Evolutionary conservation across 176 grass and related monocot genomes (phyloP).

Genomic region (barley (Hordeum vulgare)): DNA sequence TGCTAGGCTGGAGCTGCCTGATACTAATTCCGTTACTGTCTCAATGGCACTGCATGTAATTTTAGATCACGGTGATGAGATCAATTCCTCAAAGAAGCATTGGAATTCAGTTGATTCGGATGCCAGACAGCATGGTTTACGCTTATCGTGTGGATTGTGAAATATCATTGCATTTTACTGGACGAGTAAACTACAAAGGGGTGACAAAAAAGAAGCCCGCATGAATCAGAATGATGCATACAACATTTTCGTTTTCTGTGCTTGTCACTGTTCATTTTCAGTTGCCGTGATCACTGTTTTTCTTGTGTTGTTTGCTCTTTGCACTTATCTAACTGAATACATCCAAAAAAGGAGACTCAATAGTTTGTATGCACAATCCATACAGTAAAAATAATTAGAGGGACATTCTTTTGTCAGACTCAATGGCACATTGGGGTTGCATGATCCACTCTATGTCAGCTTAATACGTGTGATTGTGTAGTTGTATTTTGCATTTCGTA

Average conservation of each 20-base stretch:
- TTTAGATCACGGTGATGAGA: not conserved
- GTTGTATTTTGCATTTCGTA: slow-evolving; percentile 3
- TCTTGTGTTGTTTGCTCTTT: not conserved
- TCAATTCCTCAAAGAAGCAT: not conserved
- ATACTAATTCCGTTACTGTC: not conserved
- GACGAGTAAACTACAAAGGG: not conserved
- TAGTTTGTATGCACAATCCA: not conserved
- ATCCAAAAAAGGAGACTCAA: not conserved
- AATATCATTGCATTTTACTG: not conserved
- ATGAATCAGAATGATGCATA: not conserved
- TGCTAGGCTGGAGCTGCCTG: not conserved
- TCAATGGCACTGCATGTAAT: not conserved
- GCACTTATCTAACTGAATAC: not conserved
- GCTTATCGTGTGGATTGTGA: not conserved
- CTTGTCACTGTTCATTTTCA: not conserved
- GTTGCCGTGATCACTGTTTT: not conserved
- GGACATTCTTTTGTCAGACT: not conserved
- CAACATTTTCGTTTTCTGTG: not conserved
- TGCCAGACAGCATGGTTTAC: not conserved
- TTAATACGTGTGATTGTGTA: not conserved
- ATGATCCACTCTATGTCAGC: not conserved
- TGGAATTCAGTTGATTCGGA: not conserved
- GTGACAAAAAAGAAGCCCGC: not conserved
- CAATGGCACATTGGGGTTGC: not conserved
- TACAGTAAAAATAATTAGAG: not conserved